Base-by-base conservation (phyloP, 257 asterid species). In the Solanum tacnaense region DNA sequence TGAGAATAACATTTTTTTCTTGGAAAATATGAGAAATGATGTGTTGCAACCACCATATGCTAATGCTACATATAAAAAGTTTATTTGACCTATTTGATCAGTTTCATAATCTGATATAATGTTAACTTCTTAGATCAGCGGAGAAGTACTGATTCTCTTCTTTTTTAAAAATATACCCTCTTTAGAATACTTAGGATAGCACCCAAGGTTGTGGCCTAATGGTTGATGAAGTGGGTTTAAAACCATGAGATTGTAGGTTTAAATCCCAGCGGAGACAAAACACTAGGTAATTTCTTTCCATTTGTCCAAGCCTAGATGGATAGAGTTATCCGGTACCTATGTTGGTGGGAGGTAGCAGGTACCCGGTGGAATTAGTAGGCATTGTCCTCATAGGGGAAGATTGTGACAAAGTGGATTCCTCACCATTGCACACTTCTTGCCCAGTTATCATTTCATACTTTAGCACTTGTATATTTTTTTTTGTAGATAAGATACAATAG, bases 31-130 rank as follows among this genome's bases (percentile, higher is more conserved):
- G 75, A 29, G 38, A 70, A 70, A 70, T 7, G 38, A 70, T 70
- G 75, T 68, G 75, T 68, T 68, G 36, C 38, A 70, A 29, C 75
- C 75, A 70, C 75, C 38, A 29, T 70, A 68, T 68, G 74, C 73
- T 2, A 67, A 67, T 67, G 73, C 74, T 3, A 68, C 21, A 13
- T 68, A 68, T 68, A 27, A 68, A 68, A 70, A 29, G 36, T 29
- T 29, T 13, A 29, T 13, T 13, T 29, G 75, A 29, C 11, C 38
- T 13, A 68, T 29, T 29, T 70, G 75, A 70, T 70, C 21, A 70
- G 75, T 29, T 70, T 70, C 38, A 15, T 29, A 70, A 7, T 70
- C 75, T 70, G 38, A 29, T 35, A 70, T 70, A 13, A 13, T 29
- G 10, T 27, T 13, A 3, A 20, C 75, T 3, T 3, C 13, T 29